These are phyloP conservation scores for Flaveria trinervia DNA, from an alignment of 129 eudicot genomes.

Conservation along the genomic window DNA sequence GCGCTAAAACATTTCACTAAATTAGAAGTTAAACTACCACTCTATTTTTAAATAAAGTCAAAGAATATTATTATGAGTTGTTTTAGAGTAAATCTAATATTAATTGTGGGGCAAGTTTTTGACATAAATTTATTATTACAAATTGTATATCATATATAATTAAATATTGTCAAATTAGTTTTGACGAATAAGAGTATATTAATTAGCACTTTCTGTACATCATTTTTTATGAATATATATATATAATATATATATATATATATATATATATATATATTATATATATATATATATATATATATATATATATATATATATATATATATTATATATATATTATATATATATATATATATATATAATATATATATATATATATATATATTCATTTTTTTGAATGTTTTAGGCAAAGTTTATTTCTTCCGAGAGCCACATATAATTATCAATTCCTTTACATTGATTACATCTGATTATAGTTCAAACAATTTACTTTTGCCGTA, in stretches of 20 bases:
- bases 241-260: too few species aligned
- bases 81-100: background rate
- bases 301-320: too few species aligned
- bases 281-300: too few species aligned
- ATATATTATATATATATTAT: too few species aligned
- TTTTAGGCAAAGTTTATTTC: background rate
- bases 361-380: too few species aligned
- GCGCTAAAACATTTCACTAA: background rate
- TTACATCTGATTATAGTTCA: background rate
- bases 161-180: background rate
- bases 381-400: too few species aligned
- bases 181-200: background rate
- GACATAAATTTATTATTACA: background rate
- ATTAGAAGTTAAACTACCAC: background rate
- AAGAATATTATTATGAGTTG: background rate
- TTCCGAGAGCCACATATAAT: background rate
- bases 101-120: background rate
- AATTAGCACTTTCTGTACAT: background rate
- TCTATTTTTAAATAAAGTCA: background rate
- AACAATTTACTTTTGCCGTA: background rate
- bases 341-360: too few species aligned
- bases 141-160: background rate
- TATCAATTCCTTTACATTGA: background rate
- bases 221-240: too few species aligned
- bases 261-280: too few species aligned